Percentiles rank a stretch among this genome's conserved stretches.
phyloP scores from a whole-genome alignment of 2,329 filamentous ascomycete genomes.

The Ceratocystis cubensis region DNA sequence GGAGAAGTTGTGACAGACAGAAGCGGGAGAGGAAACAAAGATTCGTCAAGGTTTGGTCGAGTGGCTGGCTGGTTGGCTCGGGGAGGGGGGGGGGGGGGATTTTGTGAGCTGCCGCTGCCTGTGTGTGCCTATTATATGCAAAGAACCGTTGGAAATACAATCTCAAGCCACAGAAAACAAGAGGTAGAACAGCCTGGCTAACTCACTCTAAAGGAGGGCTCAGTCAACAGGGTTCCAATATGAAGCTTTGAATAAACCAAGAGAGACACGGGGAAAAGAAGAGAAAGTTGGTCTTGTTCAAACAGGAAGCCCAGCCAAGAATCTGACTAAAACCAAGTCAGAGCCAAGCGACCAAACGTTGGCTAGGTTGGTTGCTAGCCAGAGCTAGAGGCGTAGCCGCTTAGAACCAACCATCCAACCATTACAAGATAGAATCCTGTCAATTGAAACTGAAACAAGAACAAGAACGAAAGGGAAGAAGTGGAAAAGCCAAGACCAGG shows the following conservation, averaged over 20 bases:
- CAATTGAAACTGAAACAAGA: constrained; percentile 4
- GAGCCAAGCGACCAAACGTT: not conserved
- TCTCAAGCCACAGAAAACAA: not conserved
- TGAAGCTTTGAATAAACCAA: not conserved
- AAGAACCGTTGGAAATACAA: not conserved
- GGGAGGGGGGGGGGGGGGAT: too few species aligned
- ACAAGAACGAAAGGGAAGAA: not conserved
- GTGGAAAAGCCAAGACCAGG: not conserved
- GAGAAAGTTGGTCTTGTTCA: not conserved
- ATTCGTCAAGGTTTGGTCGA: not conserved
- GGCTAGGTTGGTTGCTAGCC: not conserved
- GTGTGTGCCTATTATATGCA: not conserved
- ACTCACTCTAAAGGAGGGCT: not conserved
- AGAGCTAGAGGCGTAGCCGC: not conserved
- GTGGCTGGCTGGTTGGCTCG: not conserved
- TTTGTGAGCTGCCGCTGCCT: not conserved
- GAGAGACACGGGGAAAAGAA: not conserved
- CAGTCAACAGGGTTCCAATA: not conserved
- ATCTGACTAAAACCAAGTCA: not conserved
- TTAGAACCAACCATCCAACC: not conserved
- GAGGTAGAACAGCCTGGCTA: not conserved
- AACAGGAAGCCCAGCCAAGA: not conserved
- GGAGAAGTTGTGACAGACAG: not conserved
- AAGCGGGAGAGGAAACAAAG: not conserved
- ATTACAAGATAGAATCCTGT: constrained; percentile 5